These are phyloP conservation scores for Corynespora cassiicola DNA, from an alignment of 2,329 filamentous ascomycete species.

Conservation along the genomic window DNA sequence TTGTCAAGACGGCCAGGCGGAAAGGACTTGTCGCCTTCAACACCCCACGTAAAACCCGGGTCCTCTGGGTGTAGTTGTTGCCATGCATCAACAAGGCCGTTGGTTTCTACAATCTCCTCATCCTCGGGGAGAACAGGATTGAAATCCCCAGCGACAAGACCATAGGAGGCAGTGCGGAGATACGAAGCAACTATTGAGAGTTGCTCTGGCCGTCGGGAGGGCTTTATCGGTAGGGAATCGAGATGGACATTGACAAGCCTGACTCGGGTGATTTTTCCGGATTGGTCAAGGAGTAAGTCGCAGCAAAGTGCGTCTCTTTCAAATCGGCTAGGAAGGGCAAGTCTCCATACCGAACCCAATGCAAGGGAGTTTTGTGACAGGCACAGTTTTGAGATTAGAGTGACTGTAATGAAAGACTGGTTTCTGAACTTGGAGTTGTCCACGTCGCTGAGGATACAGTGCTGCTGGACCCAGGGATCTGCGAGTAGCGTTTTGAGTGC, in stretches of 20 bases:
- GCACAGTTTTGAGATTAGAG: conserved; percentile 8
- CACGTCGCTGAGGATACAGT: conserved; percentile 5
- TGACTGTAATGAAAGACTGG: conserved; percentile 9
- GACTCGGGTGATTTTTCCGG: not conserved
- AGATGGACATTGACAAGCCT: conserved; percentile 15
- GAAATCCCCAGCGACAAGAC: conserved; percentile 13
- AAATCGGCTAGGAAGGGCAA: conserved; percentile 8
- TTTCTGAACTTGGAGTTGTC: conserved; percentile 5
- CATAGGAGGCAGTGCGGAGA: conserved; percentile 5
- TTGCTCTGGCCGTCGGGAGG: conserved; percentile 8
- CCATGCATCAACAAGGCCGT: conserved; percentile 12
- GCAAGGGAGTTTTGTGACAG: conserved; percentile 3
- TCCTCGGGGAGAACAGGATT: conserved; percentile 14
- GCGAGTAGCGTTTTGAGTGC: conserved; percentile 2
- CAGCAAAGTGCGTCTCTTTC: conserved; percentile 9
- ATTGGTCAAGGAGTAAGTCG: conserved; percentile 8
- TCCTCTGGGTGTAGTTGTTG: conserved; percentile 2
- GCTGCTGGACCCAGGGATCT: conserved; percentile 9
- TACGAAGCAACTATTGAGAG: conserved; percentile 8
- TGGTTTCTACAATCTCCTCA: conserved; percentile 3
- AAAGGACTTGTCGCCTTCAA: conserved; percentile 3
- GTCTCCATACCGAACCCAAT: conserved; percentile 7
- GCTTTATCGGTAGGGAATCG: conserved; percentile 12
- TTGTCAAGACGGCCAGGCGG: conserved; percentile 9
- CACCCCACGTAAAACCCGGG: conserved; percentile 11